phyloP scores from a whole-genome alignment of 495 filamentous ascomycete species.

The Letharia lupina region DNA sequence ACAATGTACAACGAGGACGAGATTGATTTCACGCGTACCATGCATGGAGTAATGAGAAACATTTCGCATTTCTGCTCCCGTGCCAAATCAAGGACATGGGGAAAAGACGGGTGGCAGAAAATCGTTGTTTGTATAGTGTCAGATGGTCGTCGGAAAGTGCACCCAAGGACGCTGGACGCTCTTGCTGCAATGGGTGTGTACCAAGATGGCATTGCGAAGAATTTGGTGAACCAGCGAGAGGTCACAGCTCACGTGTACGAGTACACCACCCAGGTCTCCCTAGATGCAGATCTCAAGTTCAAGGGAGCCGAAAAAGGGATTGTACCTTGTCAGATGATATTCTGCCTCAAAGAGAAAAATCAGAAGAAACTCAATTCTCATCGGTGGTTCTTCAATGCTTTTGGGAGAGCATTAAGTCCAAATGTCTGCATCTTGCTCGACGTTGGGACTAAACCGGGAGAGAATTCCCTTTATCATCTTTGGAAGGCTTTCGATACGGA shows the following conservation, averaged over 20 bases:
- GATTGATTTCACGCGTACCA: slow-evolving; percentile 89
- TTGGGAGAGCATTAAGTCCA: slow-evolving; percentile 83
- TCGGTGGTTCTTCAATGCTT: slow-evolving; percentile 99
- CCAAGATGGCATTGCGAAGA: slow-evolving; percentile 97
- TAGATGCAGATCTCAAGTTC: slow-evolving; percentile 93
- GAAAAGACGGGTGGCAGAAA: slow-evolving; percentile 97
- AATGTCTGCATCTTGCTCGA: slow-evolving; percentile 96
- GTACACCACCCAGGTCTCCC: slow-evolving; percentile 94
- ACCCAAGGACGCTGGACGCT: slow-evolving; percentile 90
- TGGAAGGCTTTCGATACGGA: slow-evolving; percentile 99
- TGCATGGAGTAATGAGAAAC: slow-evolving; percentile 99
- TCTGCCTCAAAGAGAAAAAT: slow-evolving; percentile 98
- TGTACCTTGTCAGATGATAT: slow-evolving; percentile 97
- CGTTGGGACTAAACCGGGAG: slow-evolving; percentile 84
- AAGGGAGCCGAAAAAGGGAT: slow-evolving; percentile 99
- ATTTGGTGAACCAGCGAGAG: slow-evolving; percentile 85
- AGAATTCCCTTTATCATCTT: slow-evolving; percentile 86
- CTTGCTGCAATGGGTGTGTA: slow-evolving; percentile 97
- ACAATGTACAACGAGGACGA: slow-evolving; percentile 99
- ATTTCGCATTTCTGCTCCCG: slow-evolving; percentile 93
- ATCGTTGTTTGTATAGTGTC: slow-evolving; percentile 96
- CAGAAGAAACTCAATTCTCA: slow-evolving; percentile 97
- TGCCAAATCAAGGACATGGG: slow-evolving; percentile 89
- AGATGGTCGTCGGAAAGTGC: slow-evolving; percentile 88
- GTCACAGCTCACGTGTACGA: slow-evolving; percentile 92